These are phyloP conservation scores for Ophiosphaerella korrae DNA, from an alignment of 2,329 filamentous ascomycete species.

Conservation along the genomic window DNA sequence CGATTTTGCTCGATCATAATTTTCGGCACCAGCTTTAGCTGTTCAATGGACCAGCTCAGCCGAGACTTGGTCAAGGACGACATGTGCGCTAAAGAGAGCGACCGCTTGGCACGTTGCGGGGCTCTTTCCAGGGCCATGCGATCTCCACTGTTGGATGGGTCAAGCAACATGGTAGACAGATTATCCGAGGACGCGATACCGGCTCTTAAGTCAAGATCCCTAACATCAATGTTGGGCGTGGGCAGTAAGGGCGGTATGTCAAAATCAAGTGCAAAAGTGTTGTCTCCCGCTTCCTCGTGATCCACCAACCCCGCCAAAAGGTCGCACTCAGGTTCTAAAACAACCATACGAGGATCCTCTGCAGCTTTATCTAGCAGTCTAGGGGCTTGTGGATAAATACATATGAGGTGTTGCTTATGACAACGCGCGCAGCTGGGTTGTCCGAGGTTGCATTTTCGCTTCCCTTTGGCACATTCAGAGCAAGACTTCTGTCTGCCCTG, in stretches of 20 bases:
- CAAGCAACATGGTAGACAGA: conserved; percentile 37
- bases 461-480: conserved; percentile 61
- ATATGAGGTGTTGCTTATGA: conserved; percentile 53
- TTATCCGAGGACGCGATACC: conserved; percentile 58
- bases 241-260: conserved; percentile 7
- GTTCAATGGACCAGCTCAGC: conserved; percentile 32
- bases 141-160: neutral
- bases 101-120: neutral
- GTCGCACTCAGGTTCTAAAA: conserved; percentile 21
- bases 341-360: conserved; percentile 9
- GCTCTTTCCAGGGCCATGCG: neutral
- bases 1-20: conserved; percentile 56
- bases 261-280: conserved; percentile 7
- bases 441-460: conserved; percentile 61
- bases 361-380: neutral
- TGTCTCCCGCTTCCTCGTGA: conserved; percentile 28
- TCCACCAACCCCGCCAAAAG: neutral
- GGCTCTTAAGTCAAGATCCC: conserved; percentile 26
- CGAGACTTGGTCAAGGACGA: conserved; percentile 27
- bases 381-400: conserved; percentile 49
- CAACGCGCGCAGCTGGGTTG: conserved; percentile 61
- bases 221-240: conserved; percentile 5
- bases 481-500: conserved; percentile 59
- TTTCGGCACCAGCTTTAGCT: conserved; percentile 31
- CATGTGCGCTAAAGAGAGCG: conserved; percentile 19